phyloP scores from a whole-genome alignment of 148 eudicot genomes.

The Limonium bicolor region DNA sequence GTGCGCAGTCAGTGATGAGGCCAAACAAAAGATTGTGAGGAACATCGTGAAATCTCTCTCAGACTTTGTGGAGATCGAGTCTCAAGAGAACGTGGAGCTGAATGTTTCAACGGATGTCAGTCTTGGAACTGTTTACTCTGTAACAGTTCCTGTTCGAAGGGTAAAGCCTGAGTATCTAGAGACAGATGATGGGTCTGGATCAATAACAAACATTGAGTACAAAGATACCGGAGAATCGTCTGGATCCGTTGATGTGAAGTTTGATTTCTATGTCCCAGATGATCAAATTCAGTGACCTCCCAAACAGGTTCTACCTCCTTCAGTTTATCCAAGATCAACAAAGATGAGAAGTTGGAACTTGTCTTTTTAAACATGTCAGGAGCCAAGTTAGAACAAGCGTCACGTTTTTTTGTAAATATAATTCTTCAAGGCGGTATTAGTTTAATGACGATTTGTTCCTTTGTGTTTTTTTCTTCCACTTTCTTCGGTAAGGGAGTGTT shows the following conservation, averaged over 20 bases:
- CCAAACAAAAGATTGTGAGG: slow-evolving; percentile 78
- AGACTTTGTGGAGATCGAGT: slow-evolving; percentile 88
- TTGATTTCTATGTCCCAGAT: slow-evolving; percentile 77
- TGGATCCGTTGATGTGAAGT: slow-evolving; percentile 84
- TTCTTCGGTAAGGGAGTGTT: too few species aligned
- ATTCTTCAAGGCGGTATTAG: too few species aligned
- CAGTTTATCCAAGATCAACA: too few species aligned
- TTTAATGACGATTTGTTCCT: too few species aligned
- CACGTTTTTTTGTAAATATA: too few species aligned
- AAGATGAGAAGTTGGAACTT: too few species aligned
- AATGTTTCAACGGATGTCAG: slow-evolving; percentile 66
- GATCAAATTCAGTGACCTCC: slow-evolving; percentile 20
- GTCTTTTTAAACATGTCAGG: too few species aligned
- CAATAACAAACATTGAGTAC: slow-evolving; percentile 71
- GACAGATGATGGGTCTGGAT: slow-evolving; percentile 52
- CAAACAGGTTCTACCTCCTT: too few species aligned
- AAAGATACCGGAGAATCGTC: slow-evolving; percentile 69
- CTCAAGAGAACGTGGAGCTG: slow-evolving; percentile 79
- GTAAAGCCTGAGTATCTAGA: slow-evolving; percentile 77
- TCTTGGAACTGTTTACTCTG: slow-evolving; percentile 86
- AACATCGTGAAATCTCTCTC: slow-evolving; percentile 66
- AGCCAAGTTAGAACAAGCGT: too few species aligned
- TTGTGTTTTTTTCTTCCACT: too few species aligned
- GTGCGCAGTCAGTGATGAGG: slow-evolving; percentile 93
- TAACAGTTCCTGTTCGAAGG: slow-evolving; percentile 86